Evolutionary conservation across 768 basidiomycete species (phyloP).

Genomic region (Peribolospora baueri): DNA sequence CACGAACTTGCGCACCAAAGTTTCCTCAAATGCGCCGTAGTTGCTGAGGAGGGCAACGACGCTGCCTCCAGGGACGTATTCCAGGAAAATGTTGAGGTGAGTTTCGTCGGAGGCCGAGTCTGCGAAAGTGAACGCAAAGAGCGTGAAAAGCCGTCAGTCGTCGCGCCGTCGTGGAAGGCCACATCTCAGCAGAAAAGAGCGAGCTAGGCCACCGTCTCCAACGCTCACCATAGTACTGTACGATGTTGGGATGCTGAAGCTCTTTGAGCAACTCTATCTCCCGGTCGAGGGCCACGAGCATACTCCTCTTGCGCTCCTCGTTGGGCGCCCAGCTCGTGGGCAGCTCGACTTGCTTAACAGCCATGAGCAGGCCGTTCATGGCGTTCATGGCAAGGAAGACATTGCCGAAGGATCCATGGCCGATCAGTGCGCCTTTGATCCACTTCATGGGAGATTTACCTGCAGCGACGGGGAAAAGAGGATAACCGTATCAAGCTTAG

Average conservation of each 20-base stretch:
- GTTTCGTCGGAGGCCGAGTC: slow-evolving; percentile 84
- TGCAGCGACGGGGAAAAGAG: neutral
- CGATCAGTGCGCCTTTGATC: slow-evolving; percentile 92
- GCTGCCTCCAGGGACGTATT: slow-evolving; percentile 95
- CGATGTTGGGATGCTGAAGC: slow-evolving; percentile 87
- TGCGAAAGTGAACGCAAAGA: slow-evolving; percentile 16
- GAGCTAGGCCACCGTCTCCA: neutral
- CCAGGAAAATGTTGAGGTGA: slow-evolving; percentile 67
- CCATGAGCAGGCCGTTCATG: slow-evolving; percentile 92
- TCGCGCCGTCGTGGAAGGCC: no score
- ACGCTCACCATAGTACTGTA: slow-evolving; percentile 78
- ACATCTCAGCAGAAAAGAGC: no score
- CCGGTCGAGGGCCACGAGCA: slow-evolving; percentile 49
- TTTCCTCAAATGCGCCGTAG: slow-evolving; percentile 66
- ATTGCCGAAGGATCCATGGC: slow-evolving; percentile 82
- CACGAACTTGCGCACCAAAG: slow-evolving; percentile 77
- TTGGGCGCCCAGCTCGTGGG: slow-evolving; percentile 37
- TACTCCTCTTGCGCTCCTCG: slow-evolving; percentile 52
- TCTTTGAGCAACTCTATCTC: slow-evolving; percentile 93
- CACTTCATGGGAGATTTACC: slow-evolving; percentile 53
- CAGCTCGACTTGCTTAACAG: slow-evolving; percentile 87
- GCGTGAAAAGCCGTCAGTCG: neutral
- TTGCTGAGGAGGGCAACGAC: slow-evolving; percentile 69
- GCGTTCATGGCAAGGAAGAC: slow-evolving; percentile 62
- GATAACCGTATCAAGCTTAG: no score